Conservation (phyloP, 306 rosid genomes). For the Lathyrus sativus region DNA sequence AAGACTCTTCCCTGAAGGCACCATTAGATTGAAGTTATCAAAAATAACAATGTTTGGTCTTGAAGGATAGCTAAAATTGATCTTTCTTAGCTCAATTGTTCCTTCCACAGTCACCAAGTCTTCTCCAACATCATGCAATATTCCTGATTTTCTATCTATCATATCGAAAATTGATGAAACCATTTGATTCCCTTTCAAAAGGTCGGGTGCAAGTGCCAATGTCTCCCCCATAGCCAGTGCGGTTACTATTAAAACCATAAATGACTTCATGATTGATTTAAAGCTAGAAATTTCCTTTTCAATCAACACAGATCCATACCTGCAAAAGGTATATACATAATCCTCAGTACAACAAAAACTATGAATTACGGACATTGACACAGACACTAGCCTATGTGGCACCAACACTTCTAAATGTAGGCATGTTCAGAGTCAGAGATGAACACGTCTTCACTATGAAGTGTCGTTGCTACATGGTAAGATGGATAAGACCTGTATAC, state of each 20-base stretch:
- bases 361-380: not conserved
- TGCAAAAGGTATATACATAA: slow-evolving; percentile 33
- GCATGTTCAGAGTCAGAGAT: not conserved
- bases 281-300: slow-evolving; percentile 73
- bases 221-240: slow-evolving; percentile 96
- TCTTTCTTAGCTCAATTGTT: slow-evolving; percentile 61
- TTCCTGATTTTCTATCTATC: slow-evolving; percentile 65
- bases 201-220: slow-evolving; percentile 83
- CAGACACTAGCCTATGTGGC: not conserved
- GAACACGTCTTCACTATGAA: not conserved
- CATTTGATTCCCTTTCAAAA: slow-evolving; percentile 88
- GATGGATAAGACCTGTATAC: not conserved
- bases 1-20: slow-evolving; percentile 62
- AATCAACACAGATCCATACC: slow-evolving; percentile 91
- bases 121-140: slow-evolving; percentile 61
- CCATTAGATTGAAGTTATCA: slow-evolving; percentile 62
- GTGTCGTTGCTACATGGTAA: not conserved
- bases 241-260: slow-evolving; percentile 84
- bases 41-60: slow-evolving; percentile 77
- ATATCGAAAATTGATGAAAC: slow-evolving; percentile 81
- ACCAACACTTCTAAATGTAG: not conserved
- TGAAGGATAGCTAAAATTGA: slow-evolving; percentile 77
- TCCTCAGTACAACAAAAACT: not conserved
- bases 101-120: slow-evolving; percentile 69
- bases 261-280: slow-evolving; percentile 79